A percentile compares a stretch with the other conserved stretches of the same genome.
Conservation (phyloP, 78 protist species). For the Polysphondylium violaceum region DNA sequence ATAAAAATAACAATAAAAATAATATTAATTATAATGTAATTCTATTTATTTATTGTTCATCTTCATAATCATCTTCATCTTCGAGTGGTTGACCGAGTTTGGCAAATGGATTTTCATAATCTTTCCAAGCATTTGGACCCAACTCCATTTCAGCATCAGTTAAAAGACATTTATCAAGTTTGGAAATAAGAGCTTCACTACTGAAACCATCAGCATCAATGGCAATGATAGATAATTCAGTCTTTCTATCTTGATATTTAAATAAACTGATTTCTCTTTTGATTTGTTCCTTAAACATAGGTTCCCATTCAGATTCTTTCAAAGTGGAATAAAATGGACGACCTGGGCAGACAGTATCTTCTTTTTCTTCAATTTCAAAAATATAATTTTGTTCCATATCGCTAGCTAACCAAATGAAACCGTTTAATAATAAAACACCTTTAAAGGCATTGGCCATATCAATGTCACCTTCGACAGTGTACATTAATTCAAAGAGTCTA, state of each 20-base stretch:
- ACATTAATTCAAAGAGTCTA: conserved; percentile 32
- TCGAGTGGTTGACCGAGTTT: background rate
- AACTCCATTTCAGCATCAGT: conserved; percentile 38
- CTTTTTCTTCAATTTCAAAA: conserved; percentile 37
- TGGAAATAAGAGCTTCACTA: background rate
- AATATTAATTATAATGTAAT: too few species aligned
- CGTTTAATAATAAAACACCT: background rate
- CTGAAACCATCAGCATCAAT: background rate
- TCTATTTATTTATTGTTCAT: too few species aligned
- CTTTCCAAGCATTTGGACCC: conserved; percentile 68
- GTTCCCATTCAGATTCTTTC: conserved; percentile 40
- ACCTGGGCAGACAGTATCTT: background rate
- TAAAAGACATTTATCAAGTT: conserved; percentile 27
- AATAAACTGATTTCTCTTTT: conserved; percentile 43
- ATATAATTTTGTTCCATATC: conserved; percentile 57
- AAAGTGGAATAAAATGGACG: conserved; percentile 14
- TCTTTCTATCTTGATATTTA: conserved; percentile 67
- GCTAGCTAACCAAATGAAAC: conserved; percentile 57
- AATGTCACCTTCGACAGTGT: background rate
- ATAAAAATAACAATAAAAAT: too few species aligned
- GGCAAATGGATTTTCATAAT: conserved; percentile 14
- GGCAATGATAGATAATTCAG: conserved; percentile 45
- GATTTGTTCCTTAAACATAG: conserved; percentile 21
- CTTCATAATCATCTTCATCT: conserved; percentile 26
- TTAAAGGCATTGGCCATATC: background rate